Percentiles rank a stretch among this genome's conserved stretches.
These are phyloP conservation scores for Cinnamomum micranthum DNA, from an alignment of 164 flowering plant genomes.

Conservation along the genomic window DNA sequence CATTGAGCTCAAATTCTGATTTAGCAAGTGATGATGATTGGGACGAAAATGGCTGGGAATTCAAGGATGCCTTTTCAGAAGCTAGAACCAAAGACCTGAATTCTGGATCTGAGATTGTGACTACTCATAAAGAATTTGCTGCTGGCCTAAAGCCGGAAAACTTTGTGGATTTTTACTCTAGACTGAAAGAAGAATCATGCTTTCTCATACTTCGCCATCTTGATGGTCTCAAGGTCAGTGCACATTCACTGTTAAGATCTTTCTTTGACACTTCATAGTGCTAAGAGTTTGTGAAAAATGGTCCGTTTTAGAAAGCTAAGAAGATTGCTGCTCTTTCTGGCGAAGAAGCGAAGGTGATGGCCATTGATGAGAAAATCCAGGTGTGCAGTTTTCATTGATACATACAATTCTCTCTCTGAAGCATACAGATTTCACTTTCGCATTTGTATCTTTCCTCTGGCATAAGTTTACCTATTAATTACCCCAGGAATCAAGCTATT, in stretches of 20 bases:
- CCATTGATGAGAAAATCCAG: slow-evolving; percentile 52
- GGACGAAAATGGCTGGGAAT: slow-evolving; percentile 65
- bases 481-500: neutral
- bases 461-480: neutral
- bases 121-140: slow-evolving; percentile 12
- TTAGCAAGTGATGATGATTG: slow-evolving; percentile 26
- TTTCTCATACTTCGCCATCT: slow-evolving; percentile 40
- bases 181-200: slow-evolving; percentile 47
- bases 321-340: slow-evolving; percentile 33
- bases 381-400: slow-evolving; percentile 23
- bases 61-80: slow-evolving; percentile 44
- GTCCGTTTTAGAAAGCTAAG: slow-evolving; percentile 39
- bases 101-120: slow-evolving; percentile 13
- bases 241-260: slow-evolving; percentile 7
- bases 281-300: slow-evolving; percentile 19
- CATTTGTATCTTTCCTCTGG: neutral
- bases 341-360: slow-evolving; percentile 30
- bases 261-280: neutral
- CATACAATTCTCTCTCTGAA: neutral
- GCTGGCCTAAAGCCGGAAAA: slow-evolving; percentile 23
- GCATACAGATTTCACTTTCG: neutral
- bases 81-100: slow-evolving; percentile 18
- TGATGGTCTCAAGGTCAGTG: slow-evolving; percentile 56
- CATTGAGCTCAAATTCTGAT: slow-evolving; percentile 15
- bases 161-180: slow-evolving; percentile 48